Evolutionary conservation across 345 rosid genomes (phyloP), one percentile per base, ranked within the genome.

Genomic region (Rhodamnia rubescens): DNA sequence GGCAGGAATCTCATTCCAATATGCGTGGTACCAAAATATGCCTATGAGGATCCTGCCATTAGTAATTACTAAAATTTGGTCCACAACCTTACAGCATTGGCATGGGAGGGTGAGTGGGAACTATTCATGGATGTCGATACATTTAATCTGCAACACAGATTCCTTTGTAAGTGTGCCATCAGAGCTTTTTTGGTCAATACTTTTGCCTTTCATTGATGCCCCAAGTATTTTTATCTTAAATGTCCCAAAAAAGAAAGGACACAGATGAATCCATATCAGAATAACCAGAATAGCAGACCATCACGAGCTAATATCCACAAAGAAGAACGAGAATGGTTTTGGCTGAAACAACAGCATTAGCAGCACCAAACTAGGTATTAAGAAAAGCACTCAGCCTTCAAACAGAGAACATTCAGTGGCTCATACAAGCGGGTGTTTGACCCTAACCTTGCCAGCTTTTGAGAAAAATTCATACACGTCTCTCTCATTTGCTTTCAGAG

Each of bases 381-480:
- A 40, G 42, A 69, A 54, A 69, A 69, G 80, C 80, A 36, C 80
- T 36, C 47, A 36, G 14, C 20, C 80, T 36, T 18, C 47, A 69
- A 69, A 69, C 47, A 69, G 26, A 36, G 20, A 64, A 69, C 42
- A 2, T 52, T 22, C 50, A 53, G 84, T 51, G 49, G 69, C 75
- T 54, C 50, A 7, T n/a, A 18, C 18, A 84, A 11, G 47, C 10
- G 52, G 52, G 52, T 15, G 27, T 44, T 36, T 13, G 29, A 20
- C 16, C 61, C 95, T 69, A 83, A 95, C 98, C 98, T 94, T 96
- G 90, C 99, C 99, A 11, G 95, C 96, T 89, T 94, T 96, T 69
- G 99, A 93, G 91, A 96, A 96, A 91, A 94, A 96, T 80, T 96
- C 98, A 88, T 94, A 96, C 86, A 92, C 98, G 85, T 96, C 98